phyloP scores from a whole-genome alignment of 257 asterid species.

The Rauvolfia tetraphylla region DNA sequence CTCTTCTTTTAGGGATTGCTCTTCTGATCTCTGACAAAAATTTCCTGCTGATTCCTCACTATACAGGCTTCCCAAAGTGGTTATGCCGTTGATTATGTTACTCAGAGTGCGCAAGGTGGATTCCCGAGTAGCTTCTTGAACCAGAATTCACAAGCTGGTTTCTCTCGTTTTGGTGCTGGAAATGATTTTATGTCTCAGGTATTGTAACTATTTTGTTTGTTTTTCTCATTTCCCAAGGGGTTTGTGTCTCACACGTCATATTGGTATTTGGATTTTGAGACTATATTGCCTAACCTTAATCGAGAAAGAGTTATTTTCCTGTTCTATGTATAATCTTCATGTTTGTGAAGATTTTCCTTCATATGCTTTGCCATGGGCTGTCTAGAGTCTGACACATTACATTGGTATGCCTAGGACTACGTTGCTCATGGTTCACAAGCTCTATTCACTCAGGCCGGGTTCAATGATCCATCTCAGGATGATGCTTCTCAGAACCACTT shows the following conservation, averaged over 20 bases:
- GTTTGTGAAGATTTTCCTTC: neutral
- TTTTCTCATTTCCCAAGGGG: neutral
- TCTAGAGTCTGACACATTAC: neutral
- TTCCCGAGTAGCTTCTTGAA: conserved; percentile 76
- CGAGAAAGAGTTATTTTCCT: neutral
- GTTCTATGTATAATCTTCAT: neutral
- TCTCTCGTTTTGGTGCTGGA: conserved; percentile 79
- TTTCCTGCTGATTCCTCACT: conserved; percentile 9
- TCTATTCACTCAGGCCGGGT: conserved; percentile 84
- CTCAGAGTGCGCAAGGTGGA: conserved; percentile 90
- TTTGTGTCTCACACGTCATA: neutral
- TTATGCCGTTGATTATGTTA: conserved; percentile 69
- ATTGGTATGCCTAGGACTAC: conserved; percentile 58
- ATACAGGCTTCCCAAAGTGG: conserved; percentile 89
- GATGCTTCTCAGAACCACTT: conserved; percentile 78
- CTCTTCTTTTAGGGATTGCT: neutral
- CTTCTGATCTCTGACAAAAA: conserved; percentile 2
- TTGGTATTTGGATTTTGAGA: neutral
- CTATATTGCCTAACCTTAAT: neutral
- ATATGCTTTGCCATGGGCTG: neutral
- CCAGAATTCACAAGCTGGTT: conserved; percentile 91
- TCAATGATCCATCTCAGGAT: conserved; percentile 78
- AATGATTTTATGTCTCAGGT: conserved; percentile 99
- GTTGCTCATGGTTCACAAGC: conserved; percentile 92
- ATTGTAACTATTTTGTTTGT: conserved; percentile 10